phyloP scores from a whole-genome alignment of 2,329 filamentous ascomycete species.

The Colletotrichum kahawae region DNA sequence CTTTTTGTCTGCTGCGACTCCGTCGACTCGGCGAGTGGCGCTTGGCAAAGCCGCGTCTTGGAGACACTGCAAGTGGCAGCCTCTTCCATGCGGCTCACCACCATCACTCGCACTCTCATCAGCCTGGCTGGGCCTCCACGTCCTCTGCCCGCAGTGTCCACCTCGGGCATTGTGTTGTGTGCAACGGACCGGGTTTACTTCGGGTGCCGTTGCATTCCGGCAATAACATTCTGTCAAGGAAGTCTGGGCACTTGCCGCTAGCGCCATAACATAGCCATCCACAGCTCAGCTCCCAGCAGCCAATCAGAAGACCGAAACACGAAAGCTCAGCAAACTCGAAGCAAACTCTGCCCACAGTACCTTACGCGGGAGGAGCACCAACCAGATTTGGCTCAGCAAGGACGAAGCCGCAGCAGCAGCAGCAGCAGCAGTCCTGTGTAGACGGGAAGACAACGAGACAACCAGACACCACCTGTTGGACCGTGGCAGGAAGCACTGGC shows the following conservation, averaged over 20 bases:
- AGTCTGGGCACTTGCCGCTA: slow-evolving; percentile 15
- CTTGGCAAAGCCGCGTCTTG: not conserved
- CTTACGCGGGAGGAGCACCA: not conserved
- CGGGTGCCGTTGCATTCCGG: slow-evolving; percentile 14
- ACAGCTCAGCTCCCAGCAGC: slow-evolving; percentile 6
- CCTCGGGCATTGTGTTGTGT: not conserved
- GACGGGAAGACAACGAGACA: not conserved
- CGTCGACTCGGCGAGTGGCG: not conserved
- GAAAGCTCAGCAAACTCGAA: slow-evolving; percentile 8
- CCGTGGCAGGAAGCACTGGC: not conserved
- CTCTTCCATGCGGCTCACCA: not conserved
- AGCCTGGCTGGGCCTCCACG: not conserved
- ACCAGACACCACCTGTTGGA: not conserved
- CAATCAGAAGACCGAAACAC: not conserved
- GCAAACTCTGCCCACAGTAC: slow-evolving; percentile 9
- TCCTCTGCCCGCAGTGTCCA: not conserved
- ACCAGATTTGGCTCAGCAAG: not conserved
- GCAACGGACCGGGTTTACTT: slow-evolving; percentile 11
- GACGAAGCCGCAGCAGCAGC: not conserved
- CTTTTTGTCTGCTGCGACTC: not conserved
- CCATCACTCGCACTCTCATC: not conserved
- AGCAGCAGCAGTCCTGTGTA: not conserved
- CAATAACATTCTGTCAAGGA: slow-evolving; percentile 18
- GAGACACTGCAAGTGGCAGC: not conserved
- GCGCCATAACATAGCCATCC: slow-evolving; percentile 23